Conservation (phyloP, 169 alveolate species). For the Plasmodium gonderi region DNA sequence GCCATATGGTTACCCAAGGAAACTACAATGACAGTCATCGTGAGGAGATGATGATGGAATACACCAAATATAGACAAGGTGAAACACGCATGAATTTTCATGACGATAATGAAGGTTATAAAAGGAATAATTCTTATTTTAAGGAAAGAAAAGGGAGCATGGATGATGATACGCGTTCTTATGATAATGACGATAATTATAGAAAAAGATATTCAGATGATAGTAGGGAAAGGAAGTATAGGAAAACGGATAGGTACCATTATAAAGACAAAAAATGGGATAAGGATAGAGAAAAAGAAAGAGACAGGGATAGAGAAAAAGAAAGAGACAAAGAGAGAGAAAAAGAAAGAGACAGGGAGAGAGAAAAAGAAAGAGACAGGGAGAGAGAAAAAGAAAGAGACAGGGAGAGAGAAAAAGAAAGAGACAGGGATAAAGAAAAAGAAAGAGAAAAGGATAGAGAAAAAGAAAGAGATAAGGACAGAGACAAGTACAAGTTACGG, state of each 20-base stretch:
- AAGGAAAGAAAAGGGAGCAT: neutral
- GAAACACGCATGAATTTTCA: neutral
- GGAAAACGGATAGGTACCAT: constrained; percentile 17
- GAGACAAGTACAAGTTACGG: neutral
- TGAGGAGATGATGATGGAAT: neutral
- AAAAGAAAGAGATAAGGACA: neutral
- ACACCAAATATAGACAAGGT: neutral
- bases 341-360: constrained; percentile 22
- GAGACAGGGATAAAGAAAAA: constrained; percentile 4
- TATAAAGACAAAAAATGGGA: constrained; percentile 37
- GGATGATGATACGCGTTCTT: constrained; percentile 7
- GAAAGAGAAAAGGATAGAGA: neutral
- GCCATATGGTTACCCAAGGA: neutral
- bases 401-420: constrained; percentile 1
- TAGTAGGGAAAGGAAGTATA: constrained; percentile 61
- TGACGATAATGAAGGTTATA: neutral
- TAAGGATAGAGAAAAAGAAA: constrained; percentile 1
- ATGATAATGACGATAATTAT: constrained; percentile 21
- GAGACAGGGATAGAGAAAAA: constrained; percentile 3
- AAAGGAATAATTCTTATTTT: neutral
- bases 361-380: neutral
- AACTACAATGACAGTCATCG: neutral
- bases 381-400: neutral
- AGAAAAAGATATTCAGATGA: constrained; percentile 28
- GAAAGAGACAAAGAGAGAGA: neutral